These are phyloP conservation scores for Phlebiopsis gigantea DNA, from an alignment of 768 basidiomycete species.

Conservation along the genomic window DNA sequence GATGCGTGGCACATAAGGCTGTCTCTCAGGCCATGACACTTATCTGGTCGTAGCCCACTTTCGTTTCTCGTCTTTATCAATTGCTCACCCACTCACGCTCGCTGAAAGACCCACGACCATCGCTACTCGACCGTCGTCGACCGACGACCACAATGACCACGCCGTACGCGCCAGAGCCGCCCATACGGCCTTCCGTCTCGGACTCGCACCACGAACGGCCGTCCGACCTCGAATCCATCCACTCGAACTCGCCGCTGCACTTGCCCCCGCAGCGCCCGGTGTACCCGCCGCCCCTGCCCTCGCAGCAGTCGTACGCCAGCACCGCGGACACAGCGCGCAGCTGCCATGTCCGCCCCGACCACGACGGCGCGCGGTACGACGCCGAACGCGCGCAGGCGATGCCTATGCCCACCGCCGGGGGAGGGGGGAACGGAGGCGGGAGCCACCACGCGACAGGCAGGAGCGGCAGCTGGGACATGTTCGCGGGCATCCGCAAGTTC, in stretches of 20 bases:
- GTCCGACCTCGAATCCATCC: neutral
- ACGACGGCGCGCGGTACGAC: conserved; percentile 17
- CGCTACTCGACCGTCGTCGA: no score
- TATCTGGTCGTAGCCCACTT: neutral
- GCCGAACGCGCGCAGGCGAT: conserved; percentile 16
- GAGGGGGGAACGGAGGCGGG: conserved; percentile 4
- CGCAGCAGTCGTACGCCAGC: conserved; percentile 6
- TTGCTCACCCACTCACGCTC: neutral
- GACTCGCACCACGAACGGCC: neutral
- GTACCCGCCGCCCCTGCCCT: conserved; percentile 9
- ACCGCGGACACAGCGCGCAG: conserved; percentile 2
- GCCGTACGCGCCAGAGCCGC: neutral
- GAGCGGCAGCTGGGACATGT: conserved; percentile 45
- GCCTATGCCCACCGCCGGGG: conserved; percentile 8
- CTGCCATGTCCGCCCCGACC: conserved; percentile 13
- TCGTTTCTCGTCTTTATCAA: neutral
- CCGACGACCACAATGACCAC: neutral
- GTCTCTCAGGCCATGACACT: neutral
- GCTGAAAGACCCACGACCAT: neutral
- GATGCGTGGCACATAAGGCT: neutral
- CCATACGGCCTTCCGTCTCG: neutral
- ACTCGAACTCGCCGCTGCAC: conserved; percentile 12
- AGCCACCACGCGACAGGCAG: conserved; percentile 12
- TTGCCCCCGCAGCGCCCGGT: neutral
- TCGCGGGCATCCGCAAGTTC: conserved; percentile 43